These are phyloP conservation scores for Suillus placidus DNA, from an alignment of 768 basidiomycete genomes.

Conservation along the genomic window DNA sequence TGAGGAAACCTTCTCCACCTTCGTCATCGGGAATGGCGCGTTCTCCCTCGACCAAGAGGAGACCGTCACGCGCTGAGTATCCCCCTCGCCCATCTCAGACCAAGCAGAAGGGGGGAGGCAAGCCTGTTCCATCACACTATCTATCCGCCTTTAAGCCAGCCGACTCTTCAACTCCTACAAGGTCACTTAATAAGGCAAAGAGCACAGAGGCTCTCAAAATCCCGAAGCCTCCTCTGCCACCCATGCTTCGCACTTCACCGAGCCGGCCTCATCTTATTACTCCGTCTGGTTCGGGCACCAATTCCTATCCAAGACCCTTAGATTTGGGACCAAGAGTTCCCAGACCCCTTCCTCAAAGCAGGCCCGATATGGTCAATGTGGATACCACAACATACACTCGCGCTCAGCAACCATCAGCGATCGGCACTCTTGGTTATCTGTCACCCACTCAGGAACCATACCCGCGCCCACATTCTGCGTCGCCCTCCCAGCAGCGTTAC, in stretches of 20 bases:
- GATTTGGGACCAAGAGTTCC: slow-evolving; percentile 23
- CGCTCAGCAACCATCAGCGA: slow-evolving; percentile 19
- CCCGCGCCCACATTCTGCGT: slow-evolving; percentile 65
- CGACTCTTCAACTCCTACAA: slow-evolving; percentile 36
- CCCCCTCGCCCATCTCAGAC: slow-evolving; percentile 23
- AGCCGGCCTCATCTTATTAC: slow-evolving; percentile 32
- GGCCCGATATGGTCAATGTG: slow-evolving; percentile 20
- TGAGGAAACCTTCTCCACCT: slow-evolving; percentile 19
- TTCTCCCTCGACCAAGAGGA: slow-evolving; percentile 24
- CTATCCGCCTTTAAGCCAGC: slow-evolving; percentile 33
- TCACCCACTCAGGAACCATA: slow-evolving; percentile 59
- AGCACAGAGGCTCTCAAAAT: slow-evolving; percentile 34
- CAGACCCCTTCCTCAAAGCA: slow-evolving; percentile 33
- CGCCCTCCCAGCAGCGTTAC: slow-evolving; percentile 36
- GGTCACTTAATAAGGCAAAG: slow-evolving; percentile 28
- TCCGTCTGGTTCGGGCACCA: slow-evolving; percentile 21
- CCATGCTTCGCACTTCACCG: slow-evolving; percentile 31
- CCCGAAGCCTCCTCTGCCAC: slow-evolving; percentile 12
- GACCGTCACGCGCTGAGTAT: slow-evolving; percentile 23
- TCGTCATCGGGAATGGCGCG: slow-evolving; percentile 13
- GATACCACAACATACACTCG: slow-evolving; percentile 24
- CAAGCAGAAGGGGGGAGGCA: slow-evolving; percentile 23
- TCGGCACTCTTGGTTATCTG: slow-evolving; percentile 31
- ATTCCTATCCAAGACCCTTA: slow-evolving; percentile 18
- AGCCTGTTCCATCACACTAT: slow-evolving; percentile 23